Conservation (phyloP, 2,329 filamentous ascomycete genomes). For the Penicillium verrucosum region DNA sequence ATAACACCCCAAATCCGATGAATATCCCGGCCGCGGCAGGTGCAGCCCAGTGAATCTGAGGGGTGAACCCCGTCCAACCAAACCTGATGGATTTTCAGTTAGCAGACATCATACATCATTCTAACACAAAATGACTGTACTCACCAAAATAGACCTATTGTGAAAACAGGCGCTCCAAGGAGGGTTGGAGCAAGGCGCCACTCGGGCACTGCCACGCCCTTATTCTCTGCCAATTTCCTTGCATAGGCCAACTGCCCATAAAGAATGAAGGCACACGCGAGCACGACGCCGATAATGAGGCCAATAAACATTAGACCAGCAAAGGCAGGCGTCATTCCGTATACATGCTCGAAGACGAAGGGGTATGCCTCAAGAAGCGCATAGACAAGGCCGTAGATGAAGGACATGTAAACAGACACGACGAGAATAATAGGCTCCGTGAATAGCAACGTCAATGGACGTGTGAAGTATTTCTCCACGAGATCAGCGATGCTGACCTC, state of each 20-base stretch:
- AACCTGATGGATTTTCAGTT: constrained; percentile 19
- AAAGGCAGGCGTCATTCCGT: constrained; percentile 29
- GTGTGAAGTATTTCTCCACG: constrained; percentile 46
- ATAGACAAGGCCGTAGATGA: constrained; percentile 32
- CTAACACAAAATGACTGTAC: neutral
- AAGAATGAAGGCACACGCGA: constrained; percentile 24
- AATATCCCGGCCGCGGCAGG: constrained; percentile 24
- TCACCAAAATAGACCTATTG: constrained; percentile 36
- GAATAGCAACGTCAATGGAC: constrained; percentile 35
- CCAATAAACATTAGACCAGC: constrained; percentile 32
- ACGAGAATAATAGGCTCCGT: constrained; percentile 38
- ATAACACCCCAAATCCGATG: constrained; percentile 28
- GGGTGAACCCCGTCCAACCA: constrained; percentile 29
- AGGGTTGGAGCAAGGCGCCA: constrained; percentile 27
- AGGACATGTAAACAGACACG: constrained; percentile 33
- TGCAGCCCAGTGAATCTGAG: constrained; percentile 27
- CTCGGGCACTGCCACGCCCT: constrained; percentile 23
- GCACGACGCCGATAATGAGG: constrained; percentile 24
- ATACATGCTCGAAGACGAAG: constrained; percentile 28
- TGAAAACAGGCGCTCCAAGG: constrained; percentile 30
- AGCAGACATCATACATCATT: neutral
- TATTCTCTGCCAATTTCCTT: constrained; percentile 23
- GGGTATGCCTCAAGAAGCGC: constrained; percentile 28
- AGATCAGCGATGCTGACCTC: constrained; percentile 47
- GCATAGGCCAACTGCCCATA: constrained; percentile 24